Evolutionary conservation across 2,329 filamentous ascomycete genomes (phyloP).

Genomic region (Colletotrichum paranaense): DNA sequence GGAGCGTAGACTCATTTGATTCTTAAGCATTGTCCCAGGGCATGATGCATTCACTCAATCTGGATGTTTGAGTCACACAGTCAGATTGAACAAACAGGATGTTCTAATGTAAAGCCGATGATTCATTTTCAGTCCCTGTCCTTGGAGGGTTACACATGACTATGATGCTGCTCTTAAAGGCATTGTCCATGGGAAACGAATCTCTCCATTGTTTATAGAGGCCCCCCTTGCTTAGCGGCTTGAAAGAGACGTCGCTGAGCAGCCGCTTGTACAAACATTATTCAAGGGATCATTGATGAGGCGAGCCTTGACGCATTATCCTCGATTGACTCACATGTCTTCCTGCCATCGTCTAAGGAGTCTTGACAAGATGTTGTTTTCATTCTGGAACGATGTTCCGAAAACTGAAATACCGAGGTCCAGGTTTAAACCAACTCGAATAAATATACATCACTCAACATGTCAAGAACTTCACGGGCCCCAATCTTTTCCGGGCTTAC

Average conservation of each 20-base stretch:
- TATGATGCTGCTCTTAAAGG: background rate
- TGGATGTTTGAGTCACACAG: too few relatives aligned
- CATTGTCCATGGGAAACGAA: background rate
- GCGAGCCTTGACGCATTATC: background rate
- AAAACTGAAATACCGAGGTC: background rate
- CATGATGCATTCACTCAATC: too few relatives aligned
- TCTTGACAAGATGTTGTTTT: background rate
- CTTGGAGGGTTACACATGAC: background rate
- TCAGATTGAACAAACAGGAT: background rate
- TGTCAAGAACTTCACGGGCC: background rate
- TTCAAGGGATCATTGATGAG: background rate
- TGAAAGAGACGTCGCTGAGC: background rate
- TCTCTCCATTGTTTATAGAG: background rate
- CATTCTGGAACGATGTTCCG: background rate
- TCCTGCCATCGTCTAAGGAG: background rate
- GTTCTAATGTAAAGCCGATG: background rate
- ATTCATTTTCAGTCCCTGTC: background rate
- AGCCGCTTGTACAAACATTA: background rate
- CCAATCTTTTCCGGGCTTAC: background rate
- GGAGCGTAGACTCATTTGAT: too few relatives aligned
- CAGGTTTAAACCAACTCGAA: background rate
- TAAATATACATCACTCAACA: background rate
- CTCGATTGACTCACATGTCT: background rate
- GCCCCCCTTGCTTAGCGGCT: background rate
- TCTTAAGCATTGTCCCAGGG: too few relatives aligned